Evolutionary conservation across 257 asterid genomes (phyloP), one percentile per base, ranked within the genome.

Genomic region (Solanum chiquidenum): DNA sequence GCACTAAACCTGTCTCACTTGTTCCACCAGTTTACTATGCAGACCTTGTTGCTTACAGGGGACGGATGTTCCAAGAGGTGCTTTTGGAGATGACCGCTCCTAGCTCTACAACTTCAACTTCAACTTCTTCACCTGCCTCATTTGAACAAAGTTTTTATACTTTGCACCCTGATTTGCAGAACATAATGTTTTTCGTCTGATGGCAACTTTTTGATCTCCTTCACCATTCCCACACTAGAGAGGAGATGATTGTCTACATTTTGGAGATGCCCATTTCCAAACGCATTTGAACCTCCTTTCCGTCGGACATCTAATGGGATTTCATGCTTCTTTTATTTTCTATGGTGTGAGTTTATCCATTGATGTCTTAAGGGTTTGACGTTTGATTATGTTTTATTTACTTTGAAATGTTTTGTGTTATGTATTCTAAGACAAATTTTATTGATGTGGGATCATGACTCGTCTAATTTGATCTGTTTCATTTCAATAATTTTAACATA

Each of bases 1-100:
- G 98, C 93, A 95, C 98, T 0, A 94, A 94, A 84, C 95, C 98
- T 1, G 95, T 95, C 13, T 92, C 98, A 1, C 95, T 95, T 6
- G 95, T 95, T n/a, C 98, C 98, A 0, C 98, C 98, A 0, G 95
- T 93, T 7, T 94, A 91, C 85, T 96, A 95, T 82, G 98, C 98
- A 5, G 96, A 95, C 37, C 95, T 93, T 8, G 98, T 92, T 25
- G 98, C 98, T 14, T 95, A 92, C 40, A 84, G 98, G 86, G 98
- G 98, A 1, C 94, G 97, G 6, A 10, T 92, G 90, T 95, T 90
- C 83, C 98, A 94, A 73, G 95, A 93, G 88, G 95, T 91, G 25
- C 52, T 35, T 6, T 87, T 85, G 93, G 95, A 90, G 83, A 31
- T 9, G 4, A 83, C 85, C 46, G n/a, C 90, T 83, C 84, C 87